phyloP scores from a whole-genome alignment of 306 rosid genomes.

The Acacia acuminata region DNA sequence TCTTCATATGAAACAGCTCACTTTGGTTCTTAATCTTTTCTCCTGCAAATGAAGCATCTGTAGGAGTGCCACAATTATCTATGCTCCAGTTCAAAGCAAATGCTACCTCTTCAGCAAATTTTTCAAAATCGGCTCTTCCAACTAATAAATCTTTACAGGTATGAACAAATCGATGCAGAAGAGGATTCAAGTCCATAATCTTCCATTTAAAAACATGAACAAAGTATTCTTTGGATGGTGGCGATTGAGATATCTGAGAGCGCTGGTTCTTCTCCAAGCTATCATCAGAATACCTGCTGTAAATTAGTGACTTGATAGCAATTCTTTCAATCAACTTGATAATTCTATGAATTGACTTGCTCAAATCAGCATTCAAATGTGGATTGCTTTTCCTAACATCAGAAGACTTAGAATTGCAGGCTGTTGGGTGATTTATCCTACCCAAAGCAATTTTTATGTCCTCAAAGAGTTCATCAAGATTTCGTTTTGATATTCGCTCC shows the following conservation, averaged over 20 bases:
- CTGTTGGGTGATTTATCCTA: constrained; percentile 39
- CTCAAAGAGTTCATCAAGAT: constrained; percentile 60
- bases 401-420: constrained; percentile 30
- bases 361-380: constrained; percentile 28
- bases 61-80: constrained; percentile 49
- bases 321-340: constrained; percentile 61
- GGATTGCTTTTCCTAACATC: constrained; percentile 21
- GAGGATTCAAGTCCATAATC: constrained; percentile 54
- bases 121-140: constrained; percentile 54
- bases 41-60: constrained; percentile 51
- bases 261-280: constrained; percentile 42
- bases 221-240: constrained; percentile 49
- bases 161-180: constrained; percentile 51
- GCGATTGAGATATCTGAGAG: constrained; percentile 38
- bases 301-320: constrained; percentile 40
- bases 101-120: constrained; percentile 51
- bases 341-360: constrained; percentile 45
- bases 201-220: constrained; percentile 71
- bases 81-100: constrained; percentile 68
- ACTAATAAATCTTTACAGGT: constrained; percentile 54
- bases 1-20: constrained; percentile 27
- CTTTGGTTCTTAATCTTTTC: constrained; percentile 58
- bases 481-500: constrained; percentile 54
- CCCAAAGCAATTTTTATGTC: constrained; percentile 78
- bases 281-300: constrained; percentile 33